Base-by-base conservation (phyloP, 2,329 filamentous ascomycete species). In the Pseudopyricularia cyperi region DNA sequence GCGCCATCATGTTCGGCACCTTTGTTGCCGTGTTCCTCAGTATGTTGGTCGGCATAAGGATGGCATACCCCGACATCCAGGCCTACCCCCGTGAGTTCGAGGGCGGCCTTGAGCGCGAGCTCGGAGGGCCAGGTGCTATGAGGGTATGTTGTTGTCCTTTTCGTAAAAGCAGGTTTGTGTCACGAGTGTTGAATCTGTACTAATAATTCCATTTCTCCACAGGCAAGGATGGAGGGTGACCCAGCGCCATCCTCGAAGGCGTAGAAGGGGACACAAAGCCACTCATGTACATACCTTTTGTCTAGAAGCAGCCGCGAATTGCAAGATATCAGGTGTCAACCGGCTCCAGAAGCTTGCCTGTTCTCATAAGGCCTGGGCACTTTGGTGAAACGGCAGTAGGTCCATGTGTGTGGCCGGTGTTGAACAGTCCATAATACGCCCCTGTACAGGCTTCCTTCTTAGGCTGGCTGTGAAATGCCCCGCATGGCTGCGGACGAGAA, bases 81-180 rank as follows among this genome's bases (percentile, higher is more conserved):
- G 77, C 82, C 32, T 82, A 74, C 56, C 85, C 86, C 9, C 77
- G 81, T 54, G 82, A 84, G 59, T 93, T 83, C 62, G 80, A 83
- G 61, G 82, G 75, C 57, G 87, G 87, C 22, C 66, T 93, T 57
- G 79, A 88, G 66, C 76, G 76, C 62, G 87, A 91, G 64, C 70
- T 93, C 54, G 87, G 87, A 55, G 87, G 87, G 9, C 66, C 79
- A 28, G 77, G 78, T 61, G 83, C 83, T 53, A 55, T 81, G 51
- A 73, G 77, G 69, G 86, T 88, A 71, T 68, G 84, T 75, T 26
- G 12, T n/a, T 6, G 28, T 9, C 15, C 24, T 12, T 46, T 37
- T 39, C 34, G 12, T 12, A 14, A 22, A 33, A 32, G 30, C 32
- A 9, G 28, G 26, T 9, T 34, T 19, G 22, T 11, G 15, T 19